Evolutionary conservation across 768 basidiomycete species (phyloP).

Genomic region (Boletus fagicola): DNA sequence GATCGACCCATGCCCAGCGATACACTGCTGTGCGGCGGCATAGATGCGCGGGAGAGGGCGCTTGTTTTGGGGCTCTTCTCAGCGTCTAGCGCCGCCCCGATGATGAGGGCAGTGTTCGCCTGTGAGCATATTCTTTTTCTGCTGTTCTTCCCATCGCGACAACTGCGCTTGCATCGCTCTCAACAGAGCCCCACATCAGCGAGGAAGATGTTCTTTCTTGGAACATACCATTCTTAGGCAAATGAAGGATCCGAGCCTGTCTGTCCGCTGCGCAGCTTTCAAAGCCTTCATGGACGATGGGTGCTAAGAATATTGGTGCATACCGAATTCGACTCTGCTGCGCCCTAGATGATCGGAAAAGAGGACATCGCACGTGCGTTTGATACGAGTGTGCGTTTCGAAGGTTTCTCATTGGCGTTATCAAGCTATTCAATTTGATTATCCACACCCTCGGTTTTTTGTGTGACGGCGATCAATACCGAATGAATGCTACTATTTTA

Average conservation of each 20-base stretch:
- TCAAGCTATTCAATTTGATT: neutral
- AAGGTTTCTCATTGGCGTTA: too few relatives aligned
- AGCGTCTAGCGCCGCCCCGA: neutral
- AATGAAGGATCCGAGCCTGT: neutral
- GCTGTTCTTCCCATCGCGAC: neutral
- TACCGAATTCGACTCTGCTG: neutral
- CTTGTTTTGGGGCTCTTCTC: neutral
- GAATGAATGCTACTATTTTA: neutral
- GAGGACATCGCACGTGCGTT: too few relatives aligned
- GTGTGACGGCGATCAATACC: neutral
- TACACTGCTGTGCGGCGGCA: neutral
- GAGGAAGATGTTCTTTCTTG: neutral
- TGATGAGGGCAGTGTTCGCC: too few relatives aligned
- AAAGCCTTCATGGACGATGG: neutral
- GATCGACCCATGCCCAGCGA: neutral
- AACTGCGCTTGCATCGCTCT: conserved; percentile 1
- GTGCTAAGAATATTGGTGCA: neutral
- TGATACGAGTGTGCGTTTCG: neutral
- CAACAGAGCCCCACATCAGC: neutral
- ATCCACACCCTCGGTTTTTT: neutral
- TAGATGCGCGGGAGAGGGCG: neutral
- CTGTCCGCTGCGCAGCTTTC: neutral
- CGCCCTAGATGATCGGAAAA: neutral
- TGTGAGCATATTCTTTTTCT: neutral
- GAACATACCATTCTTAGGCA: neutral